These are phyloP conservation scores for Artemisia annua DNA, from an alignment of 129 eudicot species.

Conservation along the genomic window DNA sequence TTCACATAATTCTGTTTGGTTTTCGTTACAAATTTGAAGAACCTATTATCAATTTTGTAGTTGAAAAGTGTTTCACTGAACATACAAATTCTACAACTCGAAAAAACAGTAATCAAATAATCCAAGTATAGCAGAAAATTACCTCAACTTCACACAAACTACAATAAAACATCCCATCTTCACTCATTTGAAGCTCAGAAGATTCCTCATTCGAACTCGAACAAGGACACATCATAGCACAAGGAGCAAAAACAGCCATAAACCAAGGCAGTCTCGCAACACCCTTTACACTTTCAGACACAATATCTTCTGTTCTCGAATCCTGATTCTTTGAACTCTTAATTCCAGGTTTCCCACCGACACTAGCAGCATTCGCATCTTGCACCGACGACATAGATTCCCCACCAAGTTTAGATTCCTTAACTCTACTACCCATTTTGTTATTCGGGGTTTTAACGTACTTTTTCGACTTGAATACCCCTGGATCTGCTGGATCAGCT, in stretches of 20 bases:
- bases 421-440: constrained; percentile 38
- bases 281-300: constrained; percentile 40
- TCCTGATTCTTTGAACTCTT: constrained; percentile 39
- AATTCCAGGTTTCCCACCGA: constrained; percentile 38
- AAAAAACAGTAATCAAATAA: neutral
- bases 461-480: constrained; percentile 91
- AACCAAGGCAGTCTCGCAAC: constrained; percentile 32
- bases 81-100: neutral
- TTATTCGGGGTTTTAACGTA: constrained; percentile 50
- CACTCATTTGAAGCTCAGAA: constrained; percentile 71
- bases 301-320: constrained; percentile 42
- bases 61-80: constrained; percentile 1
- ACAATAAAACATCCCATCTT: constrained; percentile 98
- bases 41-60: neutral
- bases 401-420: constrained; percentile 66
- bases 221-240: constrained; percentile 61
- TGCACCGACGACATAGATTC: constrained; percentile 64
- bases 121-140: neutral
- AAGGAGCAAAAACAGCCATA: constrained; percentile 52
- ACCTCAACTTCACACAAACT: constrained; percentile 99
- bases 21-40: neutral
- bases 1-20: neutral
- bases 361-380: constrained; percentile 52
- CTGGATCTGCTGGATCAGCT: constrained; percentile 98
- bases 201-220: constrained; percentile 51